Evolutionary conservation across 2,329 filamentous ascomycete species (phyloP).

Genomic region (Emergomyces orientalis): DNA sequence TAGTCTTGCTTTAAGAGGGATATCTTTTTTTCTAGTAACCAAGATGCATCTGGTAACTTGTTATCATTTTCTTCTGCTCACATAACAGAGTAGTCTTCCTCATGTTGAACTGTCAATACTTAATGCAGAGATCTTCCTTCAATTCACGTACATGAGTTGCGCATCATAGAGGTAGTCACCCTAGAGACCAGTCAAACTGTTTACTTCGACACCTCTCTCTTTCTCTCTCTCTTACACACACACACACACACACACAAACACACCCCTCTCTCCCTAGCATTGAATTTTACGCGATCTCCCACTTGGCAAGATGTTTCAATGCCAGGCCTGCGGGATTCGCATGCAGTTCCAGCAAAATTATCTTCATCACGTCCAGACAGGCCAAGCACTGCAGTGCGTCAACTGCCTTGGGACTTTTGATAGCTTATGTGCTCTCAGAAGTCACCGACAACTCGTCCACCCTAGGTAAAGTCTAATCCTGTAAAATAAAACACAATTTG

Average conservation of each 20-base stretch:
- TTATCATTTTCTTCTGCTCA: neutral
- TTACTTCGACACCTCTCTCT: neutral
- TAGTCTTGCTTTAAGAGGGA: neutral
- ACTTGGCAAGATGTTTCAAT: neutral
- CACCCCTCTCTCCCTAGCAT: neutral
- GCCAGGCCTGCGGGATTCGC: neutral
- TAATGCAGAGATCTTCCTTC: neutral
- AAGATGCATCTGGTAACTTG: neutral
- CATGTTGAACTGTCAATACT: neutral
- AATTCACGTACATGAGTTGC: neutral
- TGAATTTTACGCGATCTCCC: neutral
- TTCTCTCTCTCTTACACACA: too few relatives aligned
- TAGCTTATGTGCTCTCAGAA: conserved; percentile 4
- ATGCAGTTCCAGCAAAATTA: conserved; percentile 1
- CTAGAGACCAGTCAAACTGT: neutral
- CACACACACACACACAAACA: too few relatives aligned
- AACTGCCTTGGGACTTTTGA: neutral
- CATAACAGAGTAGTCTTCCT: neutral
- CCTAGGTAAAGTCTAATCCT: neutral
- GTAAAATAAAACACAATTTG: neutral
- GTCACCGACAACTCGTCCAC: neutral
- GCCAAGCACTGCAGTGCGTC: neutral
- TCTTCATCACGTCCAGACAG: neutral
- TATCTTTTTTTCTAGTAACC: neutral
- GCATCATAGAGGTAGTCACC: neutral